Base-by-base conservation (phyloP, 768 basidiomycete genomes). In the Gloeopeniophorella convolvens region DNA sequence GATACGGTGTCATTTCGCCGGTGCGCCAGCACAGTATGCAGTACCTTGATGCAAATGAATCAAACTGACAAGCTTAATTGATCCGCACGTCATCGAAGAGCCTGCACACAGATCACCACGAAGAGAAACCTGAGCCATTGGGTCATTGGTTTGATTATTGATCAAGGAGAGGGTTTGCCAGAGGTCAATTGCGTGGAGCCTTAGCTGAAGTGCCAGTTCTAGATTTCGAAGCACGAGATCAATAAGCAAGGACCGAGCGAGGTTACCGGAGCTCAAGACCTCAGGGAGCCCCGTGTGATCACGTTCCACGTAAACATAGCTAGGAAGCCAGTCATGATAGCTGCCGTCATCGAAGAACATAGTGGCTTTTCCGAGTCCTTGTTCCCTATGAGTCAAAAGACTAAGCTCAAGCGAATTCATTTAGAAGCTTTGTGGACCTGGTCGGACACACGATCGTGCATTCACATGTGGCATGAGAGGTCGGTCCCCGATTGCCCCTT, bases 61-160 rank as follows among this genome's bases (percentile, higher is more conserved):
- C 12, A n/a, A 28, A n/a, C n/a, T 36, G 40, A 30, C 40, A 24
- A 34, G 28, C 27, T 41, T 51, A 32, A 40, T 27, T 45, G 51
- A 52, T 47, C 45, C 10, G 45, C 28, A 41, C 20, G 27, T 30
- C 45, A 27, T 23, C 18, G 16, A 15, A 33, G 8, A 26, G 45
- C 13, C 23, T n/a, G 39, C 32, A 42, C n/a, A 10, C 45, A 12
- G 33, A 46, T 52, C 39, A 34, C 39, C 23, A 40, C 39, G 21
- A 34, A 5, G 26, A 23, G 33, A 18, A n/a, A n/a, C 10, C 26
- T 13, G n/a, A n/a, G n/a, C n/a, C n/a, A n/a, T n/a, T n/a, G n/a
- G n/a, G n/a, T n/a, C n/a, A n/a, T n/a, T n/a, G n/a, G n/a, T n/a
- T n/a, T n/a, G n/a, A n/a, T n/a, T n/a, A n/a, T n/a, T n/a, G n/a